Conservation (phyloP, 306 rosid genomes). For the Erythrophleum fordii region DNA sequence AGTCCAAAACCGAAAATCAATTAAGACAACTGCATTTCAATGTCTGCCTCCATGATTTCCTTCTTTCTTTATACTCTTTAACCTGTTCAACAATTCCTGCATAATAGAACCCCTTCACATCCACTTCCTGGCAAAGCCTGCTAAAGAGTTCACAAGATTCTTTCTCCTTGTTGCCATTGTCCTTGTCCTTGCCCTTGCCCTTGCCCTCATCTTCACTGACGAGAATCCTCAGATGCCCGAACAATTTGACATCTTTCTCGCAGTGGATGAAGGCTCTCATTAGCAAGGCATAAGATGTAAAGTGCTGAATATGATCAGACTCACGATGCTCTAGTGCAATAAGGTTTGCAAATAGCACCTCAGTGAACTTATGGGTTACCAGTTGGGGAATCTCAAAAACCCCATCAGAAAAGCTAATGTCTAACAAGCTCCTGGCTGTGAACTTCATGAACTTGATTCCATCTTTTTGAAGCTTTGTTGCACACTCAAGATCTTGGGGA, state of each 20-base stretch:
- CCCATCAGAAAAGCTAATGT: constrained; percentile 51
- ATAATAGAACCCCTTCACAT: constrained; percentile 40
- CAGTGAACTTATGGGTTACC: constrained; percentile 30
- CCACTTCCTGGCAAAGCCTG: constrained; percentile 32
- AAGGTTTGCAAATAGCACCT: constrained; percentile 52
- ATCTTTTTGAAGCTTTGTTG: constrained; percentile 32
- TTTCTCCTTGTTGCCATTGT: not conserved
- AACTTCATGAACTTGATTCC: constrained; percentile 54
- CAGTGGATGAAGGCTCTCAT: constrained; percentile 42
- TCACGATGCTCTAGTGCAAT: constrained; percentile 54
- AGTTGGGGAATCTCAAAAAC: constrained; percentile 54
- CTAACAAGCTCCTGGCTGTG: constrained; percentile 47
- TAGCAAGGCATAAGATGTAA: constrained; percentile 56
- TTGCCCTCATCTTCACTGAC: not conserved
- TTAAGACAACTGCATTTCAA: not conserved
- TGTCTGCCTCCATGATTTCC: constrained; percentile 20
- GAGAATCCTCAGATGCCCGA: constrained; percentile 40
- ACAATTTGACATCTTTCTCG: constrained; percentile 45
- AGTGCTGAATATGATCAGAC: constrained; percentile 35
- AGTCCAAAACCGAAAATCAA: constrained; percentile 7
- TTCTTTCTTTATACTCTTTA: constrained; percentile 4
- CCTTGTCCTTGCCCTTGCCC: no score
- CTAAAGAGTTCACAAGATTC: constrained; percentile 33
- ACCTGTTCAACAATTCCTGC: constrained; percentile 46
- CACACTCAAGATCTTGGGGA: constrained; percentile 27